phyloP scores from a whole-genome alignment of 495 filamentous ascomycete species.

The Aspergillus cavernicola region DNA sequence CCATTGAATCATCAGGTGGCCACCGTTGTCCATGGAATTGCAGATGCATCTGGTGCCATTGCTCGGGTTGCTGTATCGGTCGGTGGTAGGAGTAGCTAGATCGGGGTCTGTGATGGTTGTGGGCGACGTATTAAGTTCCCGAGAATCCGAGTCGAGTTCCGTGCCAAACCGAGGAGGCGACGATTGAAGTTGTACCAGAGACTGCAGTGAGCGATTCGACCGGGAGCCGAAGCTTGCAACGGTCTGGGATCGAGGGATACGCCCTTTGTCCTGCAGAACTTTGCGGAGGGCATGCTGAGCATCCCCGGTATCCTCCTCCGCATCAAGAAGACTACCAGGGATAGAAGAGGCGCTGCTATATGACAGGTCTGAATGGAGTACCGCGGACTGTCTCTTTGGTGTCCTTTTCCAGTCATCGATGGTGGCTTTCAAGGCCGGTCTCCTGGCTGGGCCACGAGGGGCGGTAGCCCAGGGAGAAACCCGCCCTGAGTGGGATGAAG shows the following conservation, averaged over 20 bases:
- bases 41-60: conserved; percentile 72
- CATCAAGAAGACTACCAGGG: conserved; percentile 52
- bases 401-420: conserved; percentile 36
- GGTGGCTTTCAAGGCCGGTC: conserved; percentile 29
- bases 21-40: conserved; percentile 59
- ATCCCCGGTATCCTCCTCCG: conserved; percentile 50
- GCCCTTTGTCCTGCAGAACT: conserved; percentile 60
- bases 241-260: conserved; percentile 42
- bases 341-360: conserved; percentile 41
- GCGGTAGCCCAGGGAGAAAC: conserved; percentile 41
- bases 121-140: conserved; percentile 54
- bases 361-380: conserved; percentile 33
- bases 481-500: conserved; percentile 44
- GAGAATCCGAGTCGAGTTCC: conserved; percentile 35
- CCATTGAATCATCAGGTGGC: conserved; percentile 81
- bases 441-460: conserved; percentile 24
- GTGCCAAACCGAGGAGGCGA: conserved; percentile 43
- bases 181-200: conserved; percentile 39
- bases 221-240: conserved; percentile 27
- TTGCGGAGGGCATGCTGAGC: conserved; percentile 65
- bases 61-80: conserved; percentile 51
- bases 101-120: conserved; percentile 65
- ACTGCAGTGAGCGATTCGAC: conserved; percentile 29
- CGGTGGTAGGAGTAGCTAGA: conserved; percentile 62
- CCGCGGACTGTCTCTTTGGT: conserved; percentile 33